These are phyloP conservation scores for Hypoxylon lenormandii DNA, from an alignment of 495 filamentous ascomycete genomes.

Conservation along the genomic window DNA sequence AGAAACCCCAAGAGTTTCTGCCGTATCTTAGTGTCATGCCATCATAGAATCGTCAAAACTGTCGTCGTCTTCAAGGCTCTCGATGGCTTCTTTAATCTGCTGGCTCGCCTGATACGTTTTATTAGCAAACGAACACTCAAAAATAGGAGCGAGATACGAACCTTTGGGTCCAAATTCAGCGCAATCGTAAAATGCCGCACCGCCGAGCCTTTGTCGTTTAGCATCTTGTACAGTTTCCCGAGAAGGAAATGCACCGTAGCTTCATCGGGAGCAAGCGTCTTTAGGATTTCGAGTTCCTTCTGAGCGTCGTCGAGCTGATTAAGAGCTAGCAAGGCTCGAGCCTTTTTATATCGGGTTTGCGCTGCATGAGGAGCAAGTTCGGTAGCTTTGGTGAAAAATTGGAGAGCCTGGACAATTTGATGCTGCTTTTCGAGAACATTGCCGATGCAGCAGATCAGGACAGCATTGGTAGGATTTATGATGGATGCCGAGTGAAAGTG, in stretches of 20 bases:
- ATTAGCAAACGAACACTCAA: constrained; percentile 13
- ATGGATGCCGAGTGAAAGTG: constrained; percentile 86
- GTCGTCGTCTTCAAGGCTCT: constrained; percentile 85
- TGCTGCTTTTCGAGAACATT: constrained; percentile 87
- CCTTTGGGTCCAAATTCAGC: constrained; percentile 95
- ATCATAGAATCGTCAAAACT: constrained; percentile 77
- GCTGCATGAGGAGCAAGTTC: constrained; percentile 83
- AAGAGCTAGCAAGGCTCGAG: constrained; percentile 84
- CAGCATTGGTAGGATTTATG: constrained; percentile 91
- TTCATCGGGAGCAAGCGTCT: constrained; percentile 91
- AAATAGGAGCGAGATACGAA: constrained; percentile 48
- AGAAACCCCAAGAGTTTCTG: constrained; percentile 22
- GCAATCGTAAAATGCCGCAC: constrained; percentile 94
- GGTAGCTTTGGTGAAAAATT: constrained; percentile 82
- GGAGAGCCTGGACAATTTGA: constrained; percentile 78
- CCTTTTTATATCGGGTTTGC: constrained; percentile 88
- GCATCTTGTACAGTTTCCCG: constrained; percentile 83
- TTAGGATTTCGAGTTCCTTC: constrained; percentile 80
- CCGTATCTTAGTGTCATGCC: constrained; percentile 49
- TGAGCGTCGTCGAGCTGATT: constrained; percentile 76
- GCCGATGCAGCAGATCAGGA: constrained; percentile 90
- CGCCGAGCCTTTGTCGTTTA: constrained; percentile 81
- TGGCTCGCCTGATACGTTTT: constrained; percentile 75
- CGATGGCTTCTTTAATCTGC: constrained; percentile 93
- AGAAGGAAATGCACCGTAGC: constrained; percentile 95